Conservation (phyloP, 257 asterid species). For the Salvia hispanica region DNA sequence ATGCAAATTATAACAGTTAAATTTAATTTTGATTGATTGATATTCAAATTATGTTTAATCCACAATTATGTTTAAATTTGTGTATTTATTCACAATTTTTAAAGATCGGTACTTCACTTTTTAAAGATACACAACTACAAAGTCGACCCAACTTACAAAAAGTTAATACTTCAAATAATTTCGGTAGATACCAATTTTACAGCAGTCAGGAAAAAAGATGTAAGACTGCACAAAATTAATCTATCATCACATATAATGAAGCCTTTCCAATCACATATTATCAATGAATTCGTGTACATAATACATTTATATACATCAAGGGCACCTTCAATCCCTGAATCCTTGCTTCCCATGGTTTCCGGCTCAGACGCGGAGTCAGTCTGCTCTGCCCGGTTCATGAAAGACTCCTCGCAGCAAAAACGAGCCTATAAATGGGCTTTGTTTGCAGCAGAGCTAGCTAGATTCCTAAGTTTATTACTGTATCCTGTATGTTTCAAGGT, state of each 20-base stretch:
- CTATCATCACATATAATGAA: not conserved
- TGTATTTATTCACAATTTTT: no score
- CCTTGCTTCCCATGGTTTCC: conserved; percentile 6
- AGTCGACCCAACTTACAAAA: no score
- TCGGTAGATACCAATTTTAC: no score
- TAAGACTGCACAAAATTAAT: not conserved
- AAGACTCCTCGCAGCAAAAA: not conserved
- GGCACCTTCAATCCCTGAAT: conserved; percentile 15
- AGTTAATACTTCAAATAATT: no score
- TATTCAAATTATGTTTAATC: no score
- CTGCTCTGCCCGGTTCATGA: not conserved
- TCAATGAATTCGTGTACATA: conserved; percentile 17
- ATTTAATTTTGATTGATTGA: no score
- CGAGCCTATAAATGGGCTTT: conserved; percentile 1
- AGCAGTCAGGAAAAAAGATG: not conserved
- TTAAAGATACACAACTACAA: no score
- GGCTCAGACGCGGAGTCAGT: conserved; percentile 1
- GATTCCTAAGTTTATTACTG: not conserved
- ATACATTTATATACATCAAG: conserved; percentile 33
- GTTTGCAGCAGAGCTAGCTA: conserved; percentile 1
- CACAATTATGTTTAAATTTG: no score
- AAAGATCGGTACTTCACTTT: no score
- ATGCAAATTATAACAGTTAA: no score
- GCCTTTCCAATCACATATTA: conserved; percentile 1
- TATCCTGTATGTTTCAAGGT: conserved; percentile 12